Base-by-base conservation (phyloP, 2,329 filamentous ascomycete species). In the Emergomyces africanus region DNA sequence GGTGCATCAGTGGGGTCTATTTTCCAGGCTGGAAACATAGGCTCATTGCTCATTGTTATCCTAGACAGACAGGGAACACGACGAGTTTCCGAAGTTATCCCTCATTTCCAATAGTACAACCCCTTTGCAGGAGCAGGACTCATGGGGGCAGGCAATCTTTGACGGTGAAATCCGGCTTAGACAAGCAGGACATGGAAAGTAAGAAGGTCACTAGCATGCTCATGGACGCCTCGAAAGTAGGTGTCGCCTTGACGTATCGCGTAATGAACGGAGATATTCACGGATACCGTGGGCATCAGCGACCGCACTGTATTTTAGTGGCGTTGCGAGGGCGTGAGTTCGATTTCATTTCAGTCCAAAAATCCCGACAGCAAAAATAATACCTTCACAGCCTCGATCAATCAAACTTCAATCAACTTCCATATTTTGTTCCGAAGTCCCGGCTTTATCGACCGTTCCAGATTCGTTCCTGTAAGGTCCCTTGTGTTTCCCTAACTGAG, bases 321-420 rank as follows among this genome's bases (percentile, higher is more conserved):
- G 25, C 15, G n/a, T 33, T 30, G 48, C 15, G 15, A 28, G 25
- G 2, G 49, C 9, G 20, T 5, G 28, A 33, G 2, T 10, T 35
- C 3, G 28, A 20, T 12, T n/a, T 30, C 15, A 28, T 28, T 48
- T 28, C 44, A 28, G 6, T n/a, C 8, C 49, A 2, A 51, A 12
- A 20, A n/a, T 35, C 18, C 15, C 2, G 49, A 30, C 8, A 15
- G 18, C 1, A 28, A 50, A 18, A 49, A 30, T 8, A 18, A 28
- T 30, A 10, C 25, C 30, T 18, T 30, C 23, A 9, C 4, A 20
- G 3, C 46, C 49, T 30, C 30, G 18, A 33, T 23, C 12, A 8
- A 33, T 14, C 5, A 8, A 35, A n/a, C 18, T 44, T 71, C 64
- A 74, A 64, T 74, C 72, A n/a, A 73, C 65, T 46, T 74, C 70